Conservation (phyloP, 202 grass and related monocot genomes). For the Setaria viridis region DNA sequence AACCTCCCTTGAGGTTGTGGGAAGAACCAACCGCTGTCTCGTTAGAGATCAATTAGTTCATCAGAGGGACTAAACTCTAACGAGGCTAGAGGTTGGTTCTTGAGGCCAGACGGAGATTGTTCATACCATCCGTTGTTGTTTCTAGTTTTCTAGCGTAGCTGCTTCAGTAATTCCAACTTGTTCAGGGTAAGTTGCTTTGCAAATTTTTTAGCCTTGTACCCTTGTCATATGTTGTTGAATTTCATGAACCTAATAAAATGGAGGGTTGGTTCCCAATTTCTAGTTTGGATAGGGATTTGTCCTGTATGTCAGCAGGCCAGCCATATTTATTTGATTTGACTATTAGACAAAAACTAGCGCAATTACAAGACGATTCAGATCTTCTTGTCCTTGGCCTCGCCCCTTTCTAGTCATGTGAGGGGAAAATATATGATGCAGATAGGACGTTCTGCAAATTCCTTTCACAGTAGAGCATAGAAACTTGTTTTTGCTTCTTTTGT, state of each 20-base stretch:
- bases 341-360: not conserved
- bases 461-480: not conserved
- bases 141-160: conserved; percentile 23
- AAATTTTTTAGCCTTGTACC: not conserved
- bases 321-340: conserved; percentile 7
- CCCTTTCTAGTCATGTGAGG: not conserved
- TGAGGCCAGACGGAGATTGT: not conserved
- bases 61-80: conserved; percentile 44
- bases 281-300: conserved; percentile 4
- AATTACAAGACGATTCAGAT: conserved; percentile 17
- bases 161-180: conserved; percentile 13
- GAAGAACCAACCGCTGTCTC: conserved; percentile 36
- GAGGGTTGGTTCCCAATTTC: not conserved
- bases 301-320: not conserved
- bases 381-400: not conserved
- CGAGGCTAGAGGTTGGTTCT: conserved; percentile 48
- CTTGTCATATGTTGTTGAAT: not conserved
- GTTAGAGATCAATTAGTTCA: conserved; percentile 40
- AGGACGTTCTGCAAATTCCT: not conserved
- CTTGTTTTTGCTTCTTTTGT: not conserved
- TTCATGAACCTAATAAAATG: conserved; percentile 20
- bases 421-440: not conserved
- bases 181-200: conserved; percentile 23
- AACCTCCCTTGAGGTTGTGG: not conserved
- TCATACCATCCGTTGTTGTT: not conserved